Evolutionary conservation across 768 basidiomycete genomes (phyloP).

Genomic region (Trametes cinnabarina): DNA sequence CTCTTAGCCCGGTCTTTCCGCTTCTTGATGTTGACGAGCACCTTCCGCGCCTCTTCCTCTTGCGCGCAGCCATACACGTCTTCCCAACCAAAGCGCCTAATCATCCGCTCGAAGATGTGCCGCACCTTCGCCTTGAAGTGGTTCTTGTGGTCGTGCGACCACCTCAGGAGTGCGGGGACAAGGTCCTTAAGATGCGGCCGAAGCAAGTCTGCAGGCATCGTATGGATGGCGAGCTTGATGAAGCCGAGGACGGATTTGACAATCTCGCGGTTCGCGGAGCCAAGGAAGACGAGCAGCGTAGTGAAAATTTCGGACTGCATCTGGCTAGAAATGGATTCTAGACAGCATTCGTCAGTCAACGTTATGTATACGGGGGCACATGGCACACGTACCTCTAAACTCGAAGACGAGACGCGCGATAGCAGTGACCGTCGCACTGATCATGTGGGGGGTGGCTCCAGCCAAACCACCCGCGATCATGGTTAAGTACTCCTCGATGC

Average conservation of each 20-base stretch:
- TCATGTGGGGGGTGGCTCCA: conserved; percentile 94
- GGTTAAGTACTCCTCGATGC: conserved; percentile 88
- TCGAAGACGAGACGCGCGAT: conserved; percentile 94
- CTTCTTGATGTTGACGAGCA: conserved; percentile 92
- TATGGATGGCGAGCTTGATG: conserved; percentile 89
- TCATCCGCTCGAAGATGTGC: conserved; percentile 95
- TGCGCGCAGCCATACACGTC: conserved; percentile 72
- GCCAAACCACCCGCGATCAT: conserved; percentile 96
- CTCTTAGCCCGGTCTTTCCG: conserved; percentile 91
- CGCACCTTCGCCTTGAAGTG: conserved; percentile 97
- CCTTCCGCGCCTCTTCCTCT: conserved; percentile 82
- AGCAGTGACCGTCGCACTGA: conserved; percentile 93
- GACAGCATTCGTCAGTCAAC: background rate
- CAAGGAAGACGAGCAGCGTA: conserved; percentile 87
- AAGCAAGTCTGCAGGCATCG: conserved; percentile 68
- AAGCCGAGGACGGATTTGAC: conserved; percentile 96
- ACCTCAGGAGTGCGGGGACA: conserved; percentile 80
- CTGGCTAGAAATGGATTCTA: conserved; percentile 64
- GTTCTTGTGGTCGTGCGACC: conserved; percentile 98
- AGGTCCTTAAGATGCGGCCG: conserved; percentile 74
- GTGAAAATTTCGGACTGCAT: conserved; percentile 84
- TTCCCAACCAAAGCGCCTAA: conserved; percentile 87
- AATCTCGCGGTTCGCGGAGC: conserved; percentile 94
- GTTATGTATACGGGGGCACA: background rate
- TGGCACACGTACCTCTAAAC: conserved; percentile 70